phyloP scores from a whole-genome alignment of 352 stramenopile species.

The Saprolegnia diclina region DNA sequence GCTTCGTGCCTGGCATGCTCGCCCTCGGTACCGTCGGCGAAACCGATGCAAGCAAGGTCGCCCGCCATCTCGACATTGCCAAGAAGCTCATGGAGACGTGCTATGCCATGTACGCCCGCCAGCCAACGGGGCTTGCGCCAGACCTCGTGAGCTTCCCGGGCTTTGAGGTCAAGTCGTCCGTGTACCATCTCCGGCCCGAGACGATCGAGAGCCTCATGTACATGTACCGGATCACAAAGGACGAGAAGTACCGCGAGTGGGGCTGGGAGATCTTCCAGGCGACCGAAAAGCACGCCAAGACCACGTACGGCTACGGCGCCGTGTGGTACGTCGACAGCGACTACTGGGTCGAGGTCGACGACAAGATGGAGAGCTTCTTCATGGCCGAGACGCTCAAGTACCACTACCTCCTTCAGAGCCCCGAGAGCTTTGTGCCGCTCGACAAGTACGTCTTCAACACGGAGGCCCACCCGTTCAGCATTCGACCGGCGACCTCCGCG shows the following conservation, averaged over 20 bases:
- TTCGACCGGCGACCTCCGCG: no score
- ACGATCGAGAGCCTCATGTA: conserved; percentile 95
- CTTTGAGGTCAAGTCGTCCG: conserved; percentile 56
- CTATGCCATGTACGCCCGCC: conserved; percentile 92
- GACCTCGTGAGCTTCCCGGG: conserved; percentile 89
- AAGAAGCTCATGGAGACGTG: conserved; percentile 90
- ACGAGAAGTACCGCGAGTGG: conserved; percentile 92
- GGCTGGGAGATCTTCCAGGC: conserved; percentile 93
- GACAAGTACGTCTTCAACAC: conserved; percentile 96
- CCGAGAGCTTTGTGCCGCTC: conserved; percentile 77
- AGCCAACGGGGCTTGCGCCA: conserved; percentile 88
- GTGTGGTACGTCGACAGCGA: conserved; percentile 39
- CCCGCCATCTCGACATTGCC: conserved; percentile 78
- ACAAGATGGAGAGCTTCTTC: conserved; percentile 99
- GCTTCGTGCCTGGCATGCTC: conserved; percentile 92
- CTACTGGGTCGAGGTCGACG: conserved; percentile 54
- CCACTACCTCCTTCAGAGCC: conserved; percentile 91
- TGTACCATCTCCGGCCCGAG: conserved; percentile 95
- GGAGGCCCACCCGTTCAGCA: conserved; percentile 88
- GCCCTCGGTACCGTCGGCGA: conserved; percentile 86
- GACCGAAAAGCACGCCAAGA: conserved; percentile 90
- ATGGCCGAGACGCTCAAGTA: conserved; percentile 99
- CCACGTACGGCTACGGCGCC: conserved; percentile 82
- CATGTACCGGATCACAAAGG: conserved; percentile 92
- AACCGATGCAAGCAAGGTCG: conserved; percentile 51